Percentiles rank a stretch among this genome's conserved stretches.
These are phyloP conservation scores for Cucumis cinereus DNA, from an alignment of 306 rosid genomes.

Conservation along the genomic window DNA sequence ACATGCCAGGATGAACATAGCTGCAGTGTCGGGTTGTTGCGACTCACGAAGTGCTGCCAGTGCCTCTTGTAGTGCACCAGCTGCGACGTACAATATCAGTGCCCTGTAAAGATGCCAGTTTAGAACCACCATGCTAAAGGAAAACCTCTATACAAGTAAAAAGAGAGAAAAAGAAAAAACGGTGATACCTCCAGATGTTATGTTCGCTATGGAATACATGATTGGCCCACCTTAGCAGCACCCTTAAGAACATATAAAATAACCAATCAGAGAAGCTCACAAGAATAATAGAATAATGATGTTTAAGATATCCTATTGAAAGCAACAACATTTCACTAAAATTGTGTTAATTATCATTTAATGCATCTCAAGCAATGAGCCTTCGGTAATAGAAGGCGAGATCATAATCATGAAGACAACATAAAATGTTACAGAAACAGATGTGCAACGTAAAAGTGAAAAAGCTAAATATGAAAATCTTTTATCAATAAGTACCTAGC, in stretches of 20 bases:
- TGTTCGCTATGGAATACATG: slow-evolving; percentile 59
- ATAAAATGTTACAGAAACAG: background rate
- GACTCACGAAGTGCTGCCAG: slow-evolving; percentile 87
- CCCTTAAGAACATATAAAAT: slow-evolving; percentile 38
- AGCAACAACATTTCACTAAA: slow-evolving; percentile 1
- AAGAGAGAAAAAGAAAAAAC: slow-evolving; percentile 2
- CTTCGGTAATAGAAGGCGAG: background rate
- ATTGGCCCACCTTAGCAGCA: slow-evolving; percentile 90
- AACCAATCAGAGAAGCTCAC: slow-evolving; percentile 1
- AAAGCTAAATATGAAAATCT: background rate
- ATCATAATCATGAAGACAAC: background rate
- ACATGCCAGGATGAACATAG: slow-evolving; percentile 90
- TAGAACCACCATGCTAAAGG: slow-evolving; percentile 9
- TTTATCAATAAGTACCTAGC: slow-evolving; percentile 45
- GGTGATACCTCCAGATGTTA: slow-evolving; percentile 79
- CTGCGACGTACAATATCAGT: slow-evolving; percentile 76
- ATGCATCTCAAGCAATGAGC: background rate
- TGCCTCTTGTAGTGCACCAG: slow-evolving; percentile 92
- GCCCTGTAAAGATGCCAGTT: slow-evolving; percentile 58
- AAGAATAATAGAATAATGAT: background rate
- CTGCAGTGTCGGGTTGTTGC: slow-evolving; percentile 85
- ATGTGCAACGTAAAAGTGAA: background rate
- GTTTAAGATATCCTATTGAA: background rate
- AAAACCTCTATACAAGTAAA: background rate
- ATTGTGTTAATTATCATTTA: background rate